Base-by-base conservation (phyloP, 2,329 filamentous ascomycete species). In the Herpotrichia juniperi region DNA sequence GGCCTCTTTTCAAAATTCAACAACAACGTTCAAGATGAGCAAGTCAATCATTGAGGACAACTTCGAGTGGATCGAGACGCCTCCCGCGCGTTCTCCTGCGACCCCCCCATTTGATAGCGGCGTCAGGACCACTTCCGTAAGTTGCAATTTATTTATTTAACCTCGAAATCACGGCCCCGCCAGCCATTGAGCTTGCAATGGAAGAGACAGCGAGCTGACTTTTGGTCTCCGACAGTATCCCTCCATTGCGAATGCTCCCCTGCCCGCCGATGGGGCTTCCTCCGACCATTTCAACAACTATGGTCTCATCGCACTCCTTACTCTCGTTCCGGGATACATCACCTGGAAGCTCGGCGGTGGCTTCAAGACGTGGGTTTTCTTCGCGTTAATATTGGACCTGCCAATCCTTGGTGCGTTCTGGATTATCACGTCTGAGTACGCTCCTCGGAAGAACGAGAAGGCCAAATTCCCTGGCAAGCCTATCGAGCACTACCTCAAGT, bases 371-470 rank as follows among this genome's bases (percentile, higher is more conserved):
- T 88, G 87, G 75, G 79, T 96, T 68, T 91, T 97, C 84, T 88
- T 97, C 71, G 87, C 85, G 62, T 69, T 96, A 64, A 80, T 97
- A 72, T 87, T 90, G 62, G 83, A 85, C 46, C 74, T 96, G 48
- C 93, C 93, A 9, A 86, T 97, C 63, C 83, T 97, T 51, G 85
- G 86, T 62, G 83, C 76, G 61, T 96, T 90, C 82, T 97, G 93
- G 93, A 82, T 88, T 64, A 73, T 90, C 47, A 83, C 86, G 54
- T 97, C 93, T 3, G 80, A 86, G 62, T 85, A 93, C 72, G 91
- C 90, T 59, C 91, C 93, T 46, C 90, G 93, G 73, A 91, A 88
- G 79, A 97, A 93, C 72, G 93, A 97, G 72, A 97, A 97, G 80
- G 93, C 85, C 73, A 89, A 84, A 74, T 86, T 89, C 62, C 91